Percentiles rank a stretch among this genome's conserved stretches.
These are phyloP conservation scores for Pleoardoris graminearum DNA, from an alignment of 2,329 filamentous ascomycete species.

Conservation along the genomic window DNA sequence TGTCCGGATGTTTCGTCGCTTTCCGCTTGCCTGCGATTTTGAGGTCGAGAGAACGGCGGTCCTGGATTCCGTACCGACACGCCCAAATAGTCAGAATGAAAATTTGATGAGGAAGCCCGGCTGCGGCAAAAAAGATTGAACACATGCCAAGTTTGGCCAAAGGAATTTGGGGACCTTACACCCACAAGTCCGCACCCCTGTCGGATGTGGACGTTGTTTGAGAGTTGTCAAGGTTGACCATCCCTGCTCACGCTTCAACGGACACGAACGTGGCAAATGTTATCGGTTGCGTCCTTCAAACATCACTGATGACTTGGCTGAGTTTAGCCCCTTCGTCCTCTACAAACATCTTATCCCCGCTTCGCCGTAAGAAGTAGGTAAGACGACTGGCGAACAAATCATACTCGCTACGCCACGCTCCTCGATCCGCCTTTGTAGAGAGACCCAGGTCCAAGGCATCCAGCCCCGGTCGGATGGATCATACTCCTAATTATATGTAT, in stretches of 20 bases:
- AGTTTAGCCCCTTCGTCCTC: constrained; percentile 31
- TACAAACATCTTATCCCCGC: constrained; percentile 6
- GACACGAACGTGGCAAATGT: constrained; percentile 20
- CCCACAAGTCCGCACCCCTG: constrained; percentile 14
- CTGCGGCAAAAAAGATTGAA: constrained; percentile 17
- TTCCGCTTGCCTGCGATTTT: constrained; percentile 4
- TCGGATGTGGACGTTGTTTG: constrained; percentile 16
- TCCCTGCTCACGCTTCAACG: constrained; percentile 13
- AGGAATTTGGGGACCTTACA: constrained; percentile 20
- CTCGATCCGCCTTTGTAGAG: constrained; percentile 16
- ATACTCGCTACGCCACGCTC: constrained; percentile 11
- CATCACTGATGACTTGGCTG: constrained; percentile 11
- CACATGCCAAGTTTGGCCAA: constrained; percentile 12
- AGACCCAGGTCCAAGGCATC: constrained; percentile 31
- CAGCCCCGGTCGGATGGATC: constrained; percentile 31
- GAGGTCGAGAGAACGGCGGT: not conserved
- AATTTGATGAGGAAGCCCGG: not conserved
- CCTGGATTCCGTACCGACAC: not conserved
- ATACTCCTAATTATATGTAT: constrained; percentile 7
- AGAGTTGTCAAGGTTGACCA: constrained; percentile 21
- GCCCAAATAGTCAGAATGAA: not conserved
- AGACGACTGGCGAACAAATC: constrained; percentile 16
- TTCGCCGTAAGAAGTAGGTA: constrained; percentile 20
- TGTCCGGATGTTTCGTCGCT: constrained; percentile 5
- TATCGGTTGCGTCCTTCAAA: constrained; percentile 11